phyloP scores from a whole-genome alignment of 148 eudicot species.

The Simmondsia chinensis region DNA sequence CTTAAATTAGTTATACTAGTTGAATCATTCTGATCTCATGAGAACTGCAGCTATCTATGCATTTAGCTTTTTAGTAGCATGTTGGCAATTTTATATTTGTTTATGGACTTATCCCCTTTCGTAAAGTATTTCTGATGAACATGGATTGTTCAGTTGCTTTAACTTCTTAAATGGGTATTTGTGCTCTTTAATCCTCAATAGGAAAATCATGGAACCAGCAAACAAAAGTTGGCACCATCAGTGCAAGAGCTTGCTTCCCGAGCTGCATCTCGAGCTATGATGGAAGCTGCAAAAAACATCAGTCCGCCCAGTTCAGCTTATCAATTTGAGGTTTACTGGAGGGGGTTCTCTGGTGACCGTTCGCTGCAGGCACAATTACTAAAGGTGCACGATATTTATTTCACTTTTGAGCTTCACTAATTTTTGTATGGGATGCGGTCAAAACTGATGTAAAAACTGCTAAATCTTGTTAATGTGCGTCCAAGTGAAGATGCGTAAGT shows the following conservation, averaged over 20 bases:
- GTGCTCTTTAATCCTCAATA: conserved; percentile 3
- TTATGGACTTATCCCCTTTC: no score
- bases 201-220: conserved; percentile 25
- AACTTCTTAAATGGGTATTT: no score
- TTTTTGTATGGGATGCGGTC: conserved; percentile 1
- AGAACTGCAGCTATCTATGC: no score
- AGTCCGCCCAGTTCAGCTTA: conserved; percentile 77
- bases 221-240: conserved; percentile 45
- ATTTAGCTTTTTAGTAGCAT: no score
- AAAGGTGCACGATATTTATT: conserved; percentile 38
- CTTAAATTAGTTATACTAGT: no score
- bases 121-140: no score
- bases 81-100: no score
- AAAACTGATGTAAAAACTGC: no score
- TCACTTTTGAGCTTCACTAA: background rate
- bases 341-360: conserved; percentile 68
- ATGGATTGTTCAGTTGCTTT: no score
- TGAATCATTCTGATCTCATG: no score
- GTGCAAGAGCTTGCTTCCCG: conserved; percentile 87
- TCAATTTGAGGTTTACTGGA: conserved; percentile 89
- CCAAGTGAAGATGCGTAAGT: no score
- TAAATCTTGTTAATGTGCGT: no score
- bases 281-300: conserved; percentile 77
- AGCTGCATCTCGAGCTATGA: conserved; percentile 75
- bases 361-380: conserved; percentile 65